These are phyloP conservation scores for Leonotis leonurus DNA, from an alignment of 257 asterid genomes.

Conservation along the genomic window DNA sequence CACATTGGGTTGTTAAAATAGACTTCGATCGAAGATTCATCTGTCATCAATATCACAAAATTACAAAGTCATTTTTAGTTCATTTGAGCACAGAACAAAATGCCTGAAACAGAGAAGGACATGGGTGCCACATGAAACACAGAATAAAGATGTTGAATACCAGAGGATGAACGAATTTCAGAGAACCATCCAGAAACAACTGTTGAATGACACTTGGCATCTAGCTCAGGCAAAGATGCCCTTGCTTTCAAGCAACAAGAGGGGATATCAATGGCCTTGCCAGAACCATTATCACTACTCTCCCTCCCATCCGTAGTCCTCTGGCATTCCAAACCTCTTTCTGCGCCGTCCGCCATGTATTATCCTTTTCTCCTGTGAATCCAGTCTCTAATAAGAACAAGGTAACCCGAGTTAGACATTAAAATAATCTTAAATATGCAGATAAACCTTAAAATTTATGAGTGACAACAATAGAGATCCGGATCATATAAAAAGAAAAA, in stretches of 20 bases:
- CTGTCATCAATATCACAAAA: conserved; percentile 32
- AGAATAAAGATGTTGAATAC: too few species aligned
- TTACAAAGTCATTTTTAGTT: background rate
- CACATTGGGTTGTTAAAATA: conserved; percentile 97
- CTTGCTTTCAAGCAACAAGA: conserved; percentile 88
- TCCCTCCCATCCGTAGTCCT: conserved; percentile 85
- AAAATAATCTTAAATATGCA: background rate
- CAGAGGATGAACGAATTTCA: conserved; percentile 39
- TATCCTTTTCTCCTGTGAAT: conserved; percentile 65
- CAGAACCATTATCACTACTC: conserved; percentile 44
- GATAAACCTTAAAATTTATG: background rate
- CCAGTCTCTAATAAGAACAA: conserved; percentile 67
- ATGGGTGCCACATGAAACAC: too few species aligned
- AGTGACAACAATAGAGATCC: background rate
- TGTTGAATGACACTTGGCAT: conserved; percentile 67
- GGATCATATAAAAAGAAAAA: too few species aligned
- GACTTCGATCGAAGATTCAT: conserved; percentile 32
- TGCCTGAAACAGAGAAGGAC: background rate
- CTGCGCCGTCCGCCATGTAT: conserved; percentile 67
- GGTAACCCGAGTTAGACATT: conserved; percentile 5
- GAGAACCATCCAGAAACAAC: conserved; percentile 98
- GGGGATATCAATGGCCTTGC: conserved; percentile 42
- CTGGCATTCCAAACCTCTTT: conserved; percentile 80
- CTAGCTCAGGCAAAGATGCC: conserved; percentile 60
- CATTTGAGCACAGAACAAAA: background rate